These are phyloP conservation scores for Leccinellum rugosiceps DNA, from an alignment of 768 basidiomycete species.

Conservation along the genomic window DNA sequence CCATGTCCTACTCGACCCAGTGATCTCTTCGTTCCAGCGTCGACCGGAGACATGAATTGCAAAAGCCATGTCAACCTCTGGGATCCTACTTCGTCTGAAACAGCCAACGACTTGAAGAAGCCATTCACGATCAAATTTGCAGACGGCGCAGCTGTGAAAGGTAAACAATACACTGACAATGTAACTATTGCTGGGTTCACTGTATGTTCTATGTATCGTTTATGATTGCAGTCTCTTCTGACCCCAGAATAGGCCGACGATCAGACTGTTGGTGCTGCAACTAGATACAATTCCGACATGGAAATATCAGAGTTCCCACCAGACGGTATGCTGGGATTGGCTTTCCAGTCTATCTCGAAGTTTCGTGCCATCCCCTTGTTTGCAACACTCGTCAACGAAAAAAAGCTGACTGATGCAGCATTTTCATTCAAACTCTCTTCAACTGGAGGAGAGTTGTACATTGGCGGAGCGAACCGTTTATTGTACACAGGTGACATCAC, in stretches of 20 bases:
- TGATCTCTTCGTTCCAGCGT: conserved; percentile 13
- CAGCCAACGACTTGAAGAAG: conserved; percentile 17
- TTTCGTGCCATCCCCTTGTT: no score
- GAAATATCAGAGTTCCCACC: no score
- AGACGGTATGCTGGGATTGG: no score
- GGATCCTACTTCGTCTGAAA: conserved; percentile 21
- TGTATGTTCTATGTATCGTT: background rate
- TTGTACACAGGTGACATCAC: no score
- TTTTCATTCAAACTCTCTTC: conserved; percentile 20
- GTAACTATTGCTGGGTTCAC: conserved; percentile 5
- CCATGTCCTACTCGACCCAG: conserved; percentile 1
- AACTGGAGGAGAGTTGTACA: background rate
- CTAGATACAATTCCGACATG: conserved; percentile 13
- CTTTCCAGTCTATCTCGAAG: no score
- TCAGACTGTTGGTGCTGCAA: conserved; percentile 14
- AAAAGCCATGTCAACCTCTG: conserved; percentile 22
- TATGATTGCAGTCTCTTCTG: background rate
- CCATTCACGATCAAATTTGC: conserved; percentile 31
- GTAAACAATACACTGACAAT: conserved; percentile 36
- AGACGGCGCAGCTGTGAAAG: conserved; percentile 32
- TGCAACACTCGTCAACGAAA: no score
- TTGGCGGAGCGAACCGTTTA: no score
- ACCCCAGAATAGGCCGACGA: conserved; percentile 1
- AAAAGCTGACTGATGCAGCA: no score
- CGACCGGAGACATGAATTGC: conserved; percentile 19